phyloP scores from a whole-genome alignment of 345 rosid species.

The Toxicodendron radicans region DNA sequence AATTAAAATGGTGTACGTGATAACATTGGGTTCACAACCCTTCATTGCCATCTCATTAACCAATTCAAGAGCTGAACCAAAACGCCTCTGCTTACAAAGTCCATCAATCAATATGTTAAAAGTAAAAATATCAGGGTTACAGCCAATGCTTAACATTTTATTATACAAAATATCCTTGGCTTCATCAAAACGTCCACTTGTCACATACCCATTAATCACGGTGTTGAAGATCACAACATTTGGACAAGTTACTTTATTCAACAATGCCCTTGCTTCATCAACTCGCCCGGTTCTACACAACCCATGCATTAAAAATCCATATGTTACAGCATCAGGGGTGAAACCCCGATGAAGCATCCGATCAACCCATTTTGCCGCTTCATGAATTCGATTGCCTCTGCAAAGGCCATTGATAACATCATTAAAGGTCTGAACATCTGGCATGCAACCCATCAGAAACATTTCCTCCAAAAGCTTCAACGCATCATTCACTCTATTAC shows the following conservation, averaged over 20 bases:
- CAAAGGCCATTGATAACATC: constrained; percentile 70
- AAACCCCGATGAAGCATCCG: constrained; percentile 79
- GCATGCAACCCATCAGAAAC: constrained; percentile 78
- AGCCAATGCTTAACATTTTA: constrained; percentile 35
- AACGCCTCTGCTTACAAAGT: constrained; percentile 63
- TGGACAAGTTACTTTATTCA: constrained; percentile 45
- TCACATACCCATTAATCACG: constrained; percentile 71
- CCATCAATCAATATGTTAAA: constrained; percentile 67
- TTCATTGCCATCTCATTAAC: constrained; percentile 45
- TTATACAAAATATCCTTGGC: constrained; percentile 51
- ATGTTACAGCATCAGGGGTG: constrained; percentile 61
- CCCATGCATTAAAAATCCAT: constrained; percentile 65
- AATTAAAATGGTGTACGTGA: constrained; percentile 62
- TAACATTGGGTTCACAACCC: constrained; percentile 63
- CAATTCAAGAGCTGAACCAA: constrained; percentile 61
- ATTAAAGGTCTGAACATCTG: constrained; percentile 83
- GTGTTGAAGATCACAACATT: constrained; percentile 61
- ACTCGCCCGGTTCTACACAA: constrained; percentile 61
- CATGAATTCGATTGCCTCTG: constrained; percentile 60
- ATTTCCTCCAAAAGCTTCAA: constrained; percentile 75
- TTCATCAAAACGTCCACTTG: constrained; percentile 56
- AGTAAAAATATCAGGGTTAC: constrained; percentile 57
- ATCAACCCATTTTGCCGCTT: constrained; percentile 54
- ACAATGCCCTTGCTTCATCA: constrained; percentile 69
- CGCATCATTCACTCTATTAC: constrained; percentile 64